A percentile compares a stretch with the other conserved stretches of the same genome.
phyloP scores from a whole-genome alignment of 2,329 filamentous ascomycete genomes.

The Penicillium sp. region DNA sequence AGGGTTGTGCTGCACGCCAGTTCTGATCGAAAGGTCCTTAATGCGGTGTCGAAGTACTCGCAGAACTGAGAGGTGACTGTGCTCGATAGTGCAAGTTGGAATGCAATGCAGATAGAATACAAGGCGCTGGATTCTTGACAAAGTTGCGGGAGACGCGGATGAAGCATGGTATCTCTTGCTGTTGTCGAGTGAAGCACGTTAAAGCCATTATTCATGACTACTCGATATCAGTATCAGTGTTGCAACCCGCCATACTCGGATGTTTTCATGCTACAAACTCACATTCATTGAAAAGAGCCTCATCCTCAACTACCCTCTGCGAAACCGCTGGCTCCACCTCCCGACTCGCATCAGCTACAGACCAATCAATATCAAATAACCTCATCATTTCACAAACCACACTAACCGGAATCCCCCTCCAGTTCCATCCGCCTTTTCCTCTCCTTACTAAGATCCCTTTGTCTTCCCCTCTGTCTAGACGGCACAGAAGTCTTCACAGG shows the following conservation, averaged over 20 bases:
- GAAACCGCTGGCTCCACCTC: neutral
- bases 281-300: slow-evolving; percentile 28
- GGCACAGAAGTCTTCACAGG: slow-evolving; percentile 28
- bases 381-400: too few relatives aligned
- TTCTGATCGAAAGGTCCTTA: slow-evolving; percentile 31
- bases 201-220: slow-evolving; percentile 30
- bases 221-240: neutral
- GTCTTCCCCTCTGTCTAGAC: slow-evolving; percentile 25
- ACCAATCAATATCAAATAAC: neutral
- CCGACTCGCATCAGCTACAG: neutral
- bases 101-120: slow-evolving; percentile 32
- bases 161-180: slow-evolving; percentile 23
- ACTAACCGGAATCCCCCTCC: slow-evolving; percentile 4
- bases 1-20: slow-evolving; percentile 24
- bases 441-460: slow-evolving; percentile 27
- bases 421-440: slow-evolving; percentile 7
- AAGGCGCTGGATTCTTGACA: slow-evolving; percentile 29
- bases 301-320: slow-evolving; percentile 10
- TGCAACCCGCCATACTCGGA: neutral
- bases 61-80: slow-evolving; percentile 23
- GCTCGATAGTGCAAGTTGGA: slow-evolving; percentile 26
- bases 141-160: slow-evolving; percentile 21
- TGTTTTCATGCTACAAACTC: slow-evolving; percentile 1
- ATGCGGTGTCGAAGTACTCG: slow-evolving; percentile 30
- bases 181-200: slow-evolving; percentile 31